A percentile compares a stretch with the other conserved stretches of the same genome.
These are phyloP conservation scores for Fibroporia radiculosa DNA, from an alignment of 768 basidiomycete genomes.

Conservation along the genomic window DNA sequence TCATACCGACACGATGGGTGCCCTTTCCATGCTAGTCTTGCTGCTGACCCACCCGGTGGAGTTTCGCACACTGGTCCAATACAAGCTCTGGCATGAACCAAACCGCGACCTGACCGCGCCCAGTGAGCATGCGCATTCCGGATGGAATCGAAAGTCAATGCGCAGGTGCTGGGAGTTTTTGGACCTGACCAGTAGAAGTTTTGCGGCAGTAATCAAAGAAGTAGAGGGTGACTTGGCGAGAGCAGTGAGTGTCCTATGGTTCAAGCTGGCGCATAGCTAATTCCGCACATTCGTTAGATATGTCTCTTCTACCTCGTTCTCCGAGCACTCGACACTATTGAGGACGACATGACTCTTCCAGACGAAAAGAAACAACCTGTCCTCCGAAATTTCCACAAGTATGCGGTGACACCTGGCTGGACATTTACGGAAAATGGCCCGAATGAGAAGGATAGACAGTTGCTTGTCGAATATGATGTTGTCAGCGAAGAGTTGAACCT, in stretches of 20 bases:
- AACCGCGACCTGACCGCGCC: conserved; percentile 76
- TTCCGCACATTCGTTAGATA: no score
- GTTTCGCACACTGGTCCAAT: conserved; percentile 77
- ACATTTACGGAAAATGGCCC: conserved; percentile 75
- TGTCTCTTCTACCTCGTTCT: conserved; percentile 94
- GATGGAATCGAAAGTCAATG: conserved; percentile 86
- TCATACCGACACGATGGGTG: conserved; percentile 40
- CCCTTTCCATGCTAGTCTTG: conserved; percentile 54
- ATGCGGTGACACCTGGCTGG: conserved; percentile 81
- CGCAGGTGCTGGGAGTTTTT: conserved; percentile 84
- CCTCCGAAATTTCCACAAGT: conserved; percentile 73
- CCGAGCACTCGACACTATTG: conserved; percentile 92
- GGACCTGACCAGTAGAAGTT: conserved; percentile 84
- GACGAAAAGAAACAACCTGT: conserved; percentile 82
- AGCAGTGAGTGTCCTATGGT: conserved; percentile 52
- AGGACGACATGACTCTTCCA: conserved; percentile 96
- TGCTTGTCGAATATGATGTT: conserved; percentile 76
- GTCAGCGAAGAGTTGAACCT: conserved; percentile 75
- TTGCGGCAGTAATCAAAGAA: conserved; percentile 91
- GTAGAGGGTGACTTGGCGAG: conserved; percentile 91
- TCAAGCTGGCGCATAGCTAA: neutral
- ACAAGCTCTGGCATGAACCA: conserved; percentile 72
- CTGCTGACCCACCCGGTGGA: conserved; percentile 77
- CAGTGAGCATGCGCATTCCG: conserved; percentile 69
- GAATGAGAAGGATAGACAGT: conserved; percentile 79